Evolutionary conservation across 2,329 filamentous ascomycete species (phyloP).

Genomic region (Colletotrichum abscissum): DNA sequence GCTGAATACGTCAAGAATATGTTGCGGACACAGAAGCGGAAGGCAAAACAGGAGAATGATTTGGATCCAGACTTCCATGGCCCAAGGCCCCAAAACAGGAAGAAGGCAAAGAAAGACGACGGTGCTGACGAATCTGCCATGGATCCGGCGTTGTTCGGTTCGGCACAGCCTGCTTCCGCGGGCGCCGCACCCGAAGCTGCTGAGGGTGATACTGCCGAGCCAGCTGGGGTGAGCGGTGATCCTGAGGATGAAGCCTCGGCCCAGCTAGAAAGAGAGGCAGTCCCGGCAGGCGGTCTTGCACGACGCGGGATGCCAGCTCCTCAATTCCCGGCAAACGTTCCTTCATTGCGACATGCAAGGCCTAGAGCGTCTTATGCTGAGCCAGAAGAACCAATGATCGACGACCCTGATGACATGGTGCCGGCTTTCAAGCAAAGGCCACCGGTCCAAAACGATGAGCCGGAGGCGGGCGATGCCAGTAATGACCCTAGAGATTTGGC

Average conservation of each 20-base stretch:
- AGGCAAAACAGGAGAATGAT: constrained; percentile 63
- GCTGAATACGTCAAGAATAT: constrained; percentile 67
- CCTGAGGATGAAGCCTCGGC: constrained; percentile 33
- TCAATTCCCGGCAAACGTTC: constrained; percentile 50
- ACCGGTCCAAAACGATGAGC: constrained; percentile 20
- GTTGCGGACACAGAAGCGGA: constrained; percentile 63
- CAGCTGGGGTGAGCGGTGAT: constrained; percentile 38
- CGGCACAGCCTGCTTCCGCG: background rate
- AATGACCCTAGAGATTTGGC: constrained; percentile 53
- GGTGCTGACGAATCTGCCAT: constrained; percentile 49
- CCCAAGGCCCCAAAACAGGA: constrained; percentile 53
- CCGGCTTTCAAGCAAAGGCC: constrained; percentile 32
- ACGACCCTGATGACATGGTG: constrained; percentile 56
- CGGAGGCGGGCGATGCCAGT: constrained; percentile 4
- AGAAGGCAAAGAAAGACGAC: constrained; percentile 50
- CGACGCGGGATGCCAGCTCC: constrained; percentile 6
- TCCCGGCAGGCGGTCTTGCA: background rate
- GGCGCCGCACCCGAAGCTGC: background rate
- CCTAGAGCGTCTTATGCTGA: constrained; percentile 64
- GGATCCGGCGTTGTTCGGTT: constrained; percentile 64
- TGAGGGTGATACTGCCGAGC: background rate
- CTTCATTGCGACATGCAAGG: constrained; percentile 63
- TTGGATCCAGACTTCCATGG: constrained; percentile 65
- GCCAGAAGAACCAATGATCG: constrained; percentile 52
- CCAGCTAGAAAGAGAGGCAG: constrained; percentile 18